phyloP scores from a whole-genome alignment of 2,329 filamentous ascomycete genomes.

The Thelonectria blattea region DNA sequence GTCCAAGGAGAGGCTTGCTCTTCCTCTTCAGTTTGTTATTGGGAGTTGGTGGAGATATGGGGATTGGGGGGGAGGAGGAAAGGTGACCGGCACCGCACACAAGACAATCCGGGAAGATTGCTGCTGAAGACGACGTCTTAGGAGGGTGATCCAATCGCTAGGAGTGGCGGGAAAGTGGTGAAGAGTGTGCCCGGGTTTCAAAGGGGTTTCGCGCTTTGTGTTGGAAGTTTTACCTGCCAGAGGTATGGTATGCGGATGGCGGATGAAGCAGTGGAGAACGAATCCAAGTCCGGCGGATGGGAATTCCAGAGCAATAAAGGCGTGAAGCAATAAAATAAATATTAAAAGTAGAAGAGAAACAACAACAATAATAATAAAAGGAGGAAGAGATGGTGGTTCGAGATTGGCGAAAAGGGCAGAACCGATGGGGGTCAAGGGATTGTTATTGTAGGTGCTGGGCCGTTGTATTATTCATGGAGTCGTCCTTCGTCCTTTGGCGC shows the following conservation, averaged over 20 bases:
- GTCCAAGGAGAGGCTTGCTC: slow-evolving; percentile 28
- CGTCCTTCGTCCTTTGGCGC: slow-evolving; percentile 1
- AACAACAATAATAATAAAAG: slow-evolving; percentile 3
- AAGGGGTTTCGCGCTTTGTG: slow-evolving; percentile 18
- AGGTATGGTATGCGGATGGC: slow-evolving; percentile 18
- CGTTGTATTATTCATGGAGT: neutral
- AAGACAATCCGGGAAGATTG: neutral
- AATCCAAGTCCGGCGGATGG: slow-evolving; percentile 3
- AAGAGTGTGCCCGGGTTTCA: slow-evolving; percentile 10
- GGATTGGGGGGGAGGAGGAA: neutral
- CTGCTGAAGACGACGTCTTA: slow-evolving; percentile 17
- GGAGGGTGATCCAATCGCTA: slow-evolving; percentile 13
- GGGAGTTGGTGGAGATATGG: neutral
- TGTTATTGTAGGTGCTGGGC: slow-evolving; percentile 8
- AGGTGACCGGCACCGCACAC: slow-evolving; percentile 31
- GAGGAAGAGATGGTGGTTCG: slow-evolving; percentile 14
- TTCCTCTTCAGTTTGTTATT: slow-evolving; percentile 20
- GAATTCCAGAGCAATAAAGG: slow-evolving; percentile 28
- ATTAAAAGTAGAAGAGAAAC: slow-evolving; percentile 8
- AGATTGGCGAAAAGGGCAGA: slow-evolving; percentile 18
- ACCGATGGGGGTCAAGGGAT: slow-evolving; percentile 12
- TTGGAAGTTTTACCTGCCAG: slow-evolving; percentile 18
- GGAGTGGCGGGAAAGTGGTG: slow-evolving; percentile 24
- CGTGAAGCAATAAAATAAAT: neutral
- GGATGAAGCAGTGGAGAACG: slow-evolving; percentile 11